Percentiles rank a stretch among this genome's conserved stretches.
Conservation (phyloP, 345 rosid genomes). For the Syzygium grande region DNA sequence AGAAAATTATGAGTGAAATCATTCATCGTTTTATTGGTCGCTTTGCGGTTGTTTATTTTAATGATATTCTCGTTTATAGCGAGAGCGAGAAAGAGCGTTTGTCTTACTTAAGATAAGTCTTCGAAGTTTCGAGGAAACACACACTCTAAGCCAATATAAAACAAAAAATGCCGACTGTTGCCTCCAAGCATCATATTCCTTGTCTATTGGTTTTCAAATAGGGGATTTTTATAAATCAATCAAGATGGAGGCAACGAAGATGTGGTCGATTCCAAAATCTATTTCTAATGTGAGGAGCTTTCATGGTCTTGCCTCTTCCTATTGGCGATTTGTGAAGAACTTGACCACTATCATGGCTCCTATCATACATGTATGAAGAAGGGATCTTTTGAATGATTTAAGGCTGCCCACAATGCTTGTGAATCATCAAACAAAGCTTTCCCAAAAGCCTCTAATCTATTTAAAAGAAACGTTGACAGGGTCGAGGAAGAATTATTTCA, state of each 20-base stretch:
- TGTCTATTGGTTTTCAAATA: background rate
- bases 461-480: background rate
- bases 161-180: background rate
- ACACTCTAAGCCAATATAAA: background rate
- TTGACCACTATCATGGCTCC: background rate
- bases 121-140: background rate
- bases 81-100: background rate
- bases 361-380: background rate
- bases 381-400: background rate
- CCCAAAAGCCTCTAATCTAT: background rate
- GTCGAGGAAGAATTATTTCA: background rate
- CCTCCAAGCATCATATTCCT: background rate
- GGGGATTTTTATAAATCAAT: background rate
- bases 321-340: background rate
- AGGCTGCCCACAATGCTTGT: background rate
- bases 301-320: background rate
- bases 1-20: background rate
- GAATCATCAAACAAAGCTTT: background rate
- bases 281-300: background rate
- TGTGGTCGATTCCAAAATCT: background rate
- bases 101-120: background rate
- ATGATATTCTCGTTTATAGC: background rate
- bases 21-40: background rate
- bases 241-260: background rate
- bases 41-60: background rate